Evolutionary conservation across 352 stramenopile genomes (phyloP).

Genomic region (Phytophthora podocarpi): DNA sequence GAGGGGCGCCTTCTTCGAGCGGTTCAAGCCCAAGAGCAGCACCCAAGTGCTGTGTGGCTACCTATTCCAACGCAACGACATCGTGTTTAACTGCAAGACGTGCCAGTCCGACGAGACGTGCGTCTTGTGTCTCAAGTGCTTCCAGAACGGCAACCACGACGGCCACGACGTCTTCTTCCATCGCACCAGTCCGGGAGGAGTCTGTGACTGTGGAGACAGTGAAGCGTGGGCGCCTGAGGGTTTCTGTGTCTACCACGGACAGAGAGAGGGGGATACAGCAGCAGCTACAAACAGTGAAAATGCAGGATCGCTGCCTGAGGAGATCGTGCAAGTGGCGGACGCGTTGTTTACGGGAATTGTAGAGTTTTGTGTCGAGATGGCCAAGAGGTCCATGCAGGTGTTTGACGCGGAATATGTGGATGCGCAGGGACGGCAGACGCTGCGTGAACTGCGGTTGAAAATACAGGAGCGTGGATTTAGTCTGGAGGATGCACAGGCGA

Average conservation of each 20-base stretch:
- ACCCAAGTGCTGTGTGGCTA: constrained; percentile 92
- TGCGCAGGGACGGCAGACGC: constrained; percentile 43
- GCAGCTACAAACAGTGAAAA: constrained; percentile 24
- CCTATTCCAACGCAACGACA: constrained; percentile 96
- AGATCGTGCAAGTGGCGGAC: constrained; percentile 60
- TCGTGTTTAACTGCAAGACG: constrained; percentile 98
- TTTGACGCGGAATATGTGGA: constrained; percentile 73
- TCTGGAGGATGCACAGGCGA: constrained; percentile 22
- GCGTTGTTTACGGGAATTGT: constrained; percentile 78
- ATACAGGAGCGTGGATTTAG: constrained; percentile 12
- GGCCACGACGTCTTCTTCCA: constrained; percentile 94
- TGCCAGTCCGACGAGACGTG: constrained; percentile 98
- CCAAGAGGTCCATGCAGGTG: constrained; percentile 67
- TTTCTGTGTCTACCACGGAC: constrained; percentile 93
- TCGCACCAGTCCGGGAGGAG: constrained; percentile 73
- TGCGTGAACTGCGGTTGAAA: constrained; percentile 34
- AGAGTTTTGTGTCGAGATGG: constrained; percentile 74
- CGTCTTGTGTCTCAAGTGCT: constrained; percentile 97
- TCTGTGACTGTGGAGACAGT: constrained; percentile 98
- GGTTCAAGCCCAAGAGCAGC: constrained; percentile 59
- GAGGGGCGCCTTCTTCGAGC: constrained; percentile 62
- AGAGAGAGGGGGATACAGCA: constrained; percentile 28
- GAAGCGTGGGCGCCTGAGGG: constrained; percentile 96
- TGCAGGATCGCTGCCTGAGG: constrained; percentile 32
- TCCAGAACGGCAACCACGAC: constrained; percentile 94